phyloP scores from a whole-genome alignment of 352 stramenopile species.

The Phytophthora sp. region DNA sequence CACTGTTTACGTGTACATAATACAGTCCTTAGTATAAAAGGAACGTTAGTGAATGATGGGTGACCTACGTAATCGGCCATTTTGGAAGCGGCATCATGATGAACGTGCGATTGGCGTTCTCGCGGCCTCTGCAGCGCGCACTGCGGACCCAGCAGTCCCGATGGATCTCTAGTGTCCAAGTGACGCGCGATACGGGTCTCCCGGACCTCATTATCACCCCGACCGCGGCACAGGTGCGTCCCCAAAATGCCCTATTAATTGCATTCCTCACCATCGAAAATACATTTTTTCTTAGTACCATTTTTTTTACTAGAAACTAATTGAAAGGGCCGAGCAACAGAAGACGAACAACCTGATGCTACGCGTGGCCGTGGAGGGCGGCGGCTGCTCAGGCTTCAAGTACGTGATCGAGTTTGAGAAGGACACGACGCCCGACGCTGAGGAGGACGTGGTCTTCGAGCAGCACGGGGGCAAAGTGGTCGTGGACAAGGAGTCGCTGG shows the following conservation, averaged over 20 bases:
- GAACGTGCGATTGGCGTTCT: constrained; percentile 33
- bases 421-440: constrained; percentile 48
- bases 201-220: constrained; percentile 80
- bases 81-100: constrained; percentile 22
- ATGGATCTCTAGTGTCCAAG: constrained; percentile 43
- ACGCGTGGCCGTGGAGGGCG: constrained; percentile 90
- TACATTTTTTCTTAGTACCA: background rate
- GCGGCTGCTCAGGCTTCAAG: constrained; percentile 94
- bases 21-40: background rate
- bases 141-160: constrained; percentile 26
- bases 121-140: constrained; percentile 25
- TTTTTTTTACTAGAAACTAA: constrained; percentile 51
- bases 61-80: background rate
- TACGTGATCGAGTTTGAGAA: constrained; percentile 93
- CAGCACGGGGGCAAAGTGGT: constrained; percentile 88
- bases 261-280: background rate
- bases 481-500: constrained; percentile 93
- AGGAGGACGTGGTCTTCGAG: constrained; percentile 83
- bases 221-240: constrained; percentile 54
- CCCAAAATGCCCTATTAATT: background rate
- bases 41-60: background rate
- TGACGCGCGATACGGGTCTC: constrained; percentile 48
- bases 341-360: constrained; percentile 72
- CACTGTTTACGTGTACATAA: background rate
- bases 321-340: constrained; percentile 61